Percentiles rank a stretch among this genome's conserved stretches.
Evolutionary conservation across 2,329 filamentous ascomycete species (phyloP).

Genomic region (Trematosphaeria pertusa): DNA sequence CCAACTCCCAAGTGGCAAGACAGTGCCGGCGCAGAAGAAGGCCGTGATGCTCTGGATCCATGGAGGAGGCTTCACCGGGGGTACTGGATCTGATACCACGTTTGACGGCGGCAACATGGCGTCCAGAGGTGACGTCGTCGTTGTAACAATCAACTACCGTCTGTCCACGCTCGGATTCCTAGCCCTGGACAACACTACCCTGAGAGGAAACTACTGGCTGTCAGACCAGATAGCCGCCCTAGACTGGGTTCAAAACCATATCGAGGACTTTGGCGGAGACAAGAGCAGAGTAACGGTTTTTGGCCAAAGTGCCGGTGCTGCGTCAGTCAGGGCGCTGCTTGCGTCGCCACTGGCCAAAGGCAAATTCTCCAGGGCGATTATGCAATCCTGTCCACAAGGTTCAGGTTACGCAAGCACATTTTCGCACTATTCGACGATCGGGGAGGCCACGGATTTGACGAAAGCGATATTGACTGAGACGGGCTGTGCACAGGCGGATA

Average conservation of each 20-base stretch:
- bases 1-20: conserved; percentile 47
- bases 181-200: conserved; percentile 48
- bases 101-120: conserved; percentile 57
- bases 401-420: conserved; percentile 28
- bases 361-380: conserved; percentile 58
- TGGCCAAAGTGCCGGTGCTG: conserved; percentile 46
- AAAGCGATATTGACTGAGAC: conserved; percentile 31
- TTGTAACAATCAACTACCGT: conserved; percentile 54
- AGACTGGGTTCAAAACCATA: conserved; percentile 56
- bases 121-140: conserved; percentile 55
- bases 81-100: conserved; percentile 53
- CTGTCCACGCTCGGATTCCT: conserved; percentile 45
- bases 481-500: conserved; percentile 25
- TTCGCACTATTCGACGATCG: conserved; percentile 32
- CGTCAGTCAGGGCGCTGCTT: conserved; percentile 56
- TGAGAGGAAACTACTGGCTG: conserved; percentile 59
- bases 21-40: conserved; percentile 35
- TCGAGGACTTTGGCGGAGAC: conserved; percentile 46
- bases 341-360: conserved; percentile 56
- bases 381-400: conserved; percentile 30
- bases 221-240: conserved; percentile 59
- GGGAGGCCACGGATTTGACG: conserved; percentile 27
- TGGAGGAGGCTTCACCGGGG: conserved; percentile 52
- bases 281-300: conserved; percentile 46
- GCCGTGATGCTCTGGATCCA: conserved; percentile 58